These are phyloP conservation scores for Dysphania ambrosioides DNA, from an alignment of 148 eudicot species.

Conservation along the genomic window DNA sequence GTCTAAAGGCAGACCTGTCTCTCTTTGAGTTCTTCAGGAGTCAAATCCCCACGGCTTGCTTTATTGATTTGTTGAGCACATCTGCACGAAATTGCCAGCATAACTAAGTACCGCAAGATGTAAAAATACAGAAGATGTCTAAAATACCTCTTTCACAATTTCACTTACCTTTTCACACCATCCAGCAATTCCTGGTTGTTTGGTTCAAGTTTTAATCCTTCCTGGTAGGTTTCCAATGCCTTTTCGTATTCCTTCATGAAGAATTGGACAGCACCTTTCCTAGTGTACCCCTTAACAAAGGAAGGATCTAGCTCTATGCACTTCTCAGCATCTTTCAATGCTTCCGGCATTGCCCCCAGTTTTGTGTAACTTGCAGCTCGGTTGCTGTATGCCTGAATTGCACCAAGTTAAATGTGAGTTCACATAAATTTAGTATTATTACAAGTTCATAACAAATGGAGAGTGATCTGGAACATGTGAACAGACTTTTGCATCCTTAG, in stretches of 20 bases:
- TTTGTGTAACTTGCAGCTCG: constrained; percentile 96
- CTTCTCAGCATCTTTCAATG: constrained; percentile 92
- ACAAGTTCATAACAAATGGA: not conserved
- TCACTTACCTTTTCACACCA: constrained; percentile 70
- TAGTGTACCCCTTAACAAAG: constrained; percentile 82
- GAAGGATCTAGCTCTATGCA: constrained; percentile 96
- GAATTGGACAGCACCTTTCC: constrained; percentile 89
- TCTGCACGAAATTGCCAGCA: constrained; percentile 34
- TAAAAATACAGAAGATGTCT: not conserved
- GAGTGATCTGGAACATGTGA: not conserved
- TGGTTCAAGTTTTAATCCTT: constrained; percentile 77
- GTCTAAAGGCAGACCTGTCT: constrained; percentile 66
- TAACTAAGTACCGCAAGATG: not conserved
- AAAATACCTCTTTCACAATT: no score
- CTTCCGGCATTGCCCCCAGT: constrained; percentile 90
- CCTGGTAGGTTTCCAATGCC: constrained; percentile 91
- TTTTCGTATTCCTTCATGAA: constrained; percentile 96
- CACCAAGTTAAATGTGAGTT: not conserved
- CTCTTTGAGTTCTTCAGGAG: constrained; percentile 90
- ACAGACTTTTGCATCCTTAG: constrained; percentile 66
- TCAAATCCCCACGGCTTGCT: constrained; percentile 89
- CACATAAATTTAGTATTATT: not conserved
- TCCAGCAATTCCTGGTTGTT: constrained; percentile 73
- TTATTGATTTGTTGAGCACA: constrained; percentile 82
- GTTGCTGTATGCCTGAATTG: constrained; percentile 73